A percentile compares a stretch with the other conserved stretches of the same genome.
These are phyloP conservation scores for Geoglossum cookeanum DNA, from an alignment of 2,329 filamentous ascomycete species.

Conservation along the genomic window DNA sequence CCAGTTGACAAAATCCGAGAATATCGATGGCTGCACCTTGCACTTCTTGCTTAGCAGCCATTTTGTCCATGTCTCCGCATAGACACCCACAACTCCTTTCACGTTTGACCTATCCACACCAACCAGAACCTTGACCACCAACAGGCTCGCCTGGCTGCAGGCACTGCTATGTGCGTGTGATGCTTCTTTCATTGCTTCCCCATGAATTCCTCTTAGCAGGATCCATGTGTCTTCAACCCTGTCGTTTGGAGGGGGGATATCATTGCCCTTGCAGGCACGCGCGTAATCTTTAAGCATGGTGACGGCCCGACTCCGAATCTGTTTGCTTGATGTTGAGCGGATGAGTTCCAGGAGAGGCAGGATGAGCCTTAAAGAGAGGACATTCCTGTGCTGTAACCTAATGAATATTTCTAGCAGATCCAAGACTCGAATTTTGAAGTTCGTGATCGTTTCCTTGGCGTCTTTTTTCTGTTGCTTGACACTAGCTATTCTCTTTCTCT, in stretches of 20 bases:
- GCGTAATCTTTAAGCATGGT: constrained; percentile 56
- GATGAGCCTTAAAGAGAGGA: constrained; percentile 48
- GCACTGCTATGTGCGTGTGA: constrained; percentile 56
- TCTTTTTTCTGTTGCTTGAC: constrained; percentile 75
- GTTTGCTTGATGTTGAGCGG: constrained; percentile 56
- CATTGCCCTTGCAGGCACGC: constrained; percentile 37
- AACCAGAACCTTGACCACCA: constrained; percentile 22
- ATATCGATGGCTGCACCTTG: constrained; percentile 45
- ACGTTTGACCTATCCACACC: constrained; percentile 31
- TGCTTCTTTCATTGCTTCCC: constrained; percentile 39
- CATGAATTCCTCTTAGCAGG: constrained; percentile 48
- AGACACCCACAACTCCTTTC: constrained; percentile 40
- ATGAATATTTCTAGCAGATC: constrained; percentile 76
- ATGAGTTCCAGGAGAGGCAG: constrained; percentile 60
- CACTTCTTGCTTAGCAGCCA: constrained; percentile 38
- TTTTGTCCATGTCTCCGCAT: constrained; percentile 38
- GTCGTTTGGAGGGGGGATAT: constrained; percentile 19
- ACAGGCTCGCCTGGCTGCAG: constrained; percentile 29
- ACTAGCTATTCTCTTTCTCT: constrained; percentile 41
- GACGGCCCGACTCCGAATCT: constrained; percentile 53
- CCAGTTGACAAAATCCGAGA: constrained; percentile 60
- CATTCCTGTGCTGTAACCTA: constrained; percentile 52
- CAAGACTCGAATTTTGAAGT: constrained; percentile 87
- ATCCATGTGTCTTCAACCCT: constrained; percentile 25
- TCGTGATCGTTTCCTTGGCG: constrained; percentile 72